Base-by-base conservation (phyloP, 2,329 filamentous ascomycete genomes). In the Verruconis gallopava region DNA sequence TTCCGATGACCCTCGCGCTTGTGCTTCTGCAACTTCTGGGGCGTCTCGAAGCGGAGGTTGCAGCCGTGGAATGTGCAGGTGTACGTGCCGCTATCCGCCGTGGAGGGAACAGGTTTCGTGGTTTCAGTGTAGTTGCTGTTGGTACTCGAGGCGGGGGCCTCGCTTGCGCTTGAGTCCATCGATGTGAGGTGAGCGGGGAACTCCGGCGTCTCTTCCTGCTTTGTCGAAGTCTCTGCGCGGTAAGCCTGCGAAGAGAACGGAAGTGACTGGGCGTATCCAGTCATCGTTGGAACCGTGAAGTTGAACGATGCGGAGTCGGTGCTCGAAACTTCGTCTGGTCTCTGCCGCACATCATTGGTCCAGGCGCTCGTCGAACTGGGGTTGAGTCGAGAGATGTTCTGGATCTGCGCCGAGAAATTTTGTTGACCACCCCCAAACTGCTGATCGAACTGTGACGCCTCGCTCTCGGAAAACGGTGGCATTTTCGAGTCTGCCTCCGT, bases 41-140 rank as follows among this genome's bases (percentile, higher is more conserved):
- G 85, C 1, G 85, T 85, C 51, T 93, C 85, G 55, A 98, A 98
- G 41, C 91, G 81, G 50, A 81, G 69, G 0, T 79, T 79, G 57
- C 91, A 96, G 9, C 86, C 85, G 54, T 93, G 86, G 53, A 94
- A 94, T 1, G 88, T 95, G 62, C 91, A 98, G 1, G 88, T 93
- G 63, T 95, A 98, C 0, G 88, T 94, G 11, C 89, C 89, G 15
- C 79, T 74, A 50, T 93, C 84, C 0, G 85, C 82, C 13, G 69
- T 68, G 2, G 79, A 77, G 32, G 77, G 70, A 2, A 65, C 59
- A 0, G 85, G 85, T 66, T 48, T 65, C 55, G 30, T 21, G 2
- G 20, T 28, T 30, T 38, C 2, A 47, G 36, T 9, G 40, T 45
- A 13, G 22, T 37, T 43, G 21, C 51, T 54, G 18, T 51, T 56